phyloP scores from a whole-genome alignment of 768 basidiomycete genomes.

The Hirschioporus abietinus region DNA sequence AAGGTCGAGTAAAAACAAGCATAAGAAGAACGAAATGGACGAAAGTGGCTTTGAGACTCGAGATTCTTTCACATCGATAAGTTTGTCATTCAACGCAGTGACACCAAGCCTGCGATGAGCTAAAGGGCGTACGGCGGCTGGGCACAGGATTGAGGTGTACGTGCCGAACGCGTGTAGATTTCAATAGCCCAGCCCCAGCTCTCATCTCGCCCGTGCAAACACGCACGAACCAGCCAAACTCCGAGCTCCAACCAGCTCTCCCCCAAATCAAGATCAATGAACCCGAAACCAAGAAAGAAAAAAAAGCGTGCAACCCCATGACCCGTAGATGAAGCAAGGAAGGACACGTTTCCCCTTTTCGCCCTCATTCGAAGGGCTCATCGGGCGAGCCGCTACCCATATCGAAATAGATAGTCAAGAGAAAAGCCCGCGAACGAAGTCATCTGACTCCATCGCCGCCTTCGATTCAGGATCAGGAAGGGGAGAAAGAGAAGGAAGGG shows the following conservation, averaged over 20 bases:
- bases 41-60: too few relatives aligned
- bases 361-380: not conserved
- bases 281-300: not conserved
- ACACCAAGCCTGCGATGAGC: too few relatives aligned
- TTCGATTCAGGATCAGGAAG: not conserved
- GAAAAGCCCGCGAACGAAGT: not conserved
- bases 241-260: not conserved
- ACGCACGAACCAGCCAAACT: too few relatives aligned
- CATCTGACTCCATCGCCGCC: not conserved
- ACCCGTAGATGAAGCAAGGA: not conserved
- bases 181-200: not conserved
- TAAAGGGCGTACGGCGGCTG: too few relatives aligned
- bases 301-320: not conserved
- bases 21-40: too few relatives aligned
- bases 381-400: not conserved
- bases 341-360: not conserved
- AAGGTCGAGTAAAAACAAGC: too few relatives aligned
- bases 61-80: too few relatives aligned
- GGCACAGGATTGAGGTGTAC: too few relatives aligned
- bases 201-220: not conserved
- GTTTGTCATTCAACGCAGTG: too few relatives aligned
- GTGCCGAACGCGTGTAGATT: not conserved
- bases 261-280: not conserved
- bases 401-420: not conserved
- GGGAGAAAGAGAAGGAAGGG: not conserved